phyloP scores from a whole-genome alignment of 371 early-diverging fungal species.

The Chytridiales sp. region DNA sequence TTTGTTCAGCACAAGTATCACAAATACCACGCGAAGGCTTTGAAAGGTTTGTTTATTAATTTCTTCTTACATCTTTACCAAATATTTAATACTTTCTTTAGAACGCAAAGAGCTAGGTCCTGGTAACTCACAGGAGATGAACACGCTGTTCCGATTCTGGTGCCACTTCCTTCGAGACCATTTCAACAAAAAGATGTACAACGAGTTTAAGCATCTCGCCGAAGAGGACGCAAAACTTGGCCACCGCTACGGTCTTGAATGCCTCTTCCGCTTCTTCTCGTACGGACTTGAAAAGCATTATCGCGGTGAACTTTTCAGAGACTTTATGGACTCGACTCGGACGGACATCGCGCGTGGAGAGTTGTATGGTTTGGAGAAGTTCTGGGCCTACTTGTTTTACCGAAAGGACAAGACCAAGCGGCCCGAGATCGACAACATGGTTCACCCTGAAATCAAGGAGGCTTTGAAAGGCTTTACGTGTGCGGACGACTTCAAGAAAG shows the following conservation, averaged over 20 bases:
- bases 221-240: slow-evolving; percentile 87
- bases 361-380: slow-evolving; percentile 92
- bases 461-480: slow-evolving; percentile 66
- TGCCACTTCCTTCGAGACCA: slow-evolving; percentile 95
- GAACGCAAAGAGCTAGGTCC: slow-evolving; percentile 89
- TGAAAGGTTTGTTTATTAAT: slow-evolving; percentile 50
- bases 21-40: slow-evolving; percentile 92
- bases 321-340: slow-evolving; percentile 82
- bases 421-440: slow-evolving; percentile 55
- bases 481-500: slow-evolving; percentile 71
- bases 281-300: slow-evolving; percentile 92
- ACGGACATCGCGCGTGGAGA: slow-evolving; percentile 63
- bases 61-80: not conserved
- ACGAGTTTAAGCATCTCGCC: slow-evolving; percentile 87
- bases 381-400: slow-evolving; percentile 93
- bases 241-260: slow-evolving; percentile 94
- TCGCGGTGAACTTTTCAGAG: slow-evolving; percentile 79
- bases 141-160: slow-evolving; percentile 97
- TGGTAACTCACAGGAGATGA: slow-evolving; percentile 97
- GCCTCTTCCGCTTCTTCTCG: slow-evolving; percentile 94
- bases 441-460: slow-evolving; percentile 61
- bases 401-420: slow-evolving; percentile 80
- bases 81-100: slow-evolving; percentile 8
- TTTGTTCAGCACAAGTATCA: slow-evolving; percentile 95
- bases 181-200: slow-evolving; percentile 89